Conservation (phyloP, 1,139 yeast genomes). For the Pneumocystis carinii region DNA sequence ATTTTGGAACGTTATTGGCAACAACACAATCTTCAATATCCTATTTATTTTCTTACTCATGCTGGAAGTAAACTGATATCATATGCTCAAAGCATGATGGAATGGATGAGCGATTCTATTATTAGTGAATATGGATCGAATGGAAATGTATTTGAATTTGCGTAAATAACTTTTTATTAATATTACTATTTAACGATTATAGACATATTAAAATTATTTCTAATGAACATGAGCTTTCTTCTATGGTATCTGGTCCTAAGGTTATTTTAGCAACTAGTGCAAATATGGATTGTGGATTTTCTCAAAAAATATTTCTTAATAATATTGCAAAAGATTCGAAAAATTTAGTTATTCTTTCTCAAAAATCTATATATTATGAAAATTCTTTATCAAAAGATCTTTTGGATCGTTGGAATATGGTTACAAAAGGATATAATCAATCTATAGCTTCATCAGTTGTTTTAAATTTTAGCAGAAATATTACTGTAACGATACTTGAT, state of each 20-base stretch:
- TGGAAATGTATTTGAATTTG: constrained; percentile 50
- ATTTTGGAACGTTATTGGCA: constrained; percentile 46
- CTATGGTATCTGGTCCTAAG: constrained; percentile 49
- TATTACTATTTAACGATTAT: background rate
- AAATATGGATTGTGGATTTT: constrained; percentile 51
- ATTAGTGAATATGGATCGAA: constrained; percentile 69
- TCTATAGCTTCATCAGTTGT: background rate
- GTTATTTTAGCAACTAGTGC: constrained; percentile 70
- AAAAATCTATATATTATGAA: constrained; percentile 23
- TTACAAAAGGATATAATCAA: background rate
- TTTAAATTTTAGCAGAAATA: background rate
- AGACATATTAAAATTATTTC: constrained; percentile 38
- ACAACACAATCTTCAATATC: constrained; percentile 34
- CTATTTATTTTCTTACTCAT: constrained; percentile 60
- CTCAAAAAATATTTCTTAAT: constrained; percentile 21
- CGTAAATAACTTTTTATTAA: background rate
- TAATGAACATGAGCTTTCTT: constrained; percentile 42
- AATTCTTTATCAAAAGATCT: constrained; percentile 33
- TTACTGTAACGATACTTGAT: constrained; percentile 16
- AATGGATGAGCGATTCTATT: constrained; percentile 82
- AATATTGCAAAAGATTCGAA: constrained; percentile 7
- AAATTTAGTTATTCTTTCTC: constrained; percentile 41
- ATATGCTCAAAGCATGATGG: constrained; percentile 77
- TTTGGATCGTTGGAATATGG: constrained; percentile 41
- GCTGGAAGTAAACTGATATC: constrained; percentile 67